These are phyloP conservation scores for Amaranthus tricolor DNA, from an alignment of 179 eudicot genomes.

Conservation along the genomic window DNA sequence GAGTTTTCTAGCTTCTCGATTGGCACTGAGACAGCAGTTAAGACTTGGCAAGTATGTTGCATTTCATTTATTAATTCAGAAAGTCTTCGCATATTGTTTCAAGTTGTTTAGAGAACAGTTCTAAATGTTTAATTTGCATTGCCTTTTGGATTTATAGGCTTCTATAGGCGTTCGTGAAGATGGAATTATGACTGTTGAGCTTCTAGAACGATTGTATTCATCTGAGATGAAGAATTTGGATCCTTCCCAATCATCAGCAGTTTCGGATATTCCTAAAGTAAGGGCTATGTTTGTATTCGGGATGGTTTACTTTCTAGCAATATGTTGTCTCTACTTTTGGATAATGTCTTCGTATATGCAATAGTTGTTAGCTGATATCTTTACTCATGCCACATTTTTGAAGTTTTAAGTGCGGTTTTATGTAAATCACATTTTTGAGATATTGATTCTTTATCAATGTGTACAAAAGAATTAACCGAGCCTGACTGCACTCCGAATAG, in stretches of 20 bases:
- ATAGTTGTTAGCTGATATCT: neutral
- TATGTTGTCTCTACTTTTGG: neutral
- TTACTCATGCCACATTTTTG: neutral
- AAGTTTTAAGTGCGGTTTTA: neutral
- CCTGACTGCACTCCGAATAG: neutral
- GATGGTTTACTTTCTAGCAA: neutral
- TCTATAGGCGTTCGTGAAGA: conserved; percentile 57
- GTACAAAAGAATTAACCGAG: neutral
- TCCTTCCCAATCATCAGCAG: conserved; percentile 23
- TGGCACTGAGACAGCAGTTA: conserved; percentile 85
- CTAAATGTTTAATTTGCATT: neutral
- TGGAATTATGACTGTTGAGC: conserved; percentile 76
- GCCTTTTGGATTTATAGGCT: conserved; percentile 45
- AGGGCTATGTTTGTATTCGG: neutral
- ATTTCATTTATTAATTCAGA: neutral
- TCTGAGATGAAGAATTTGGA: conserved; percentile 19
- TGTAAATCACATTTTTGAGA: neutral
- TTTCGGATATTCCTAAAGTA: conserved; percentile 24
- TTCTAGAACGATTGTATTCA: conserved; percentile 49
- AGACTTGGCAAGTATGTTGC: conserved; percentile 92
- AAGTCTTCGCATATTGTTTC: neutral
- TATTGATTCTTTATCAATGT: neutral
- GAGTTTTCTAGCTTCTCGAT: conserved; percentile 75
- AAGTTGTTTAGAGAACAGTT: neutral
- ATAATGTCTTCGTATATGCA: neutral